Evolutionary conservation across 805 yeast species (phyloP).

Genomic region (Candida awuae): DNA sequence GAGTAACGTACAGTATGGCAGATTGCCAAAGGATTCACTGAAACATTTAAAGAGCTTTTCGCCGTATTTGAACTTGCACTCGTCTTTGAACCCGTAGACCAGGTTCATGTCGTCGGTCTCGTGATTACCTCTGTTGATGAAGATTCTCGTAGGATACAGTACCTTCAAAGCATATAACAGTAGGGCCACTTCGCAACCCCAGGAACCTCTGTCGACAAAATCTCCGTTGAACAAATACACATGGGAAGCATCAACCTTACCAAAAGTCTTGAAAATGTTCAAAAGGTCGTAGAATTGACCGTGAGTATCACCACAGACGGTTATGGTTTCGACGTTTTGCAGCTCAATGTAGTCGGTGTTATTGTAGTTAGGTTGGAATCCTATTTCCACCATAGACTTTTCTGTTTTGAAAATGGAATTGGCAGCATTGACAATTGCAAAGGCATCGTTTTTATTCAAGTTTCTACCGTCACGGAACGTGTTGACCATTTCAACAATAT

Average conservation of each 20-base stretch:
- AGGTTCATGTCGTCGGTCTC: constrained; percentile 96
- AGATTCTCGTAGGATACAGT: constrained; percentile 60
- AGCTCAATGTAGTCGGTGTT: constrained; percentile 30
- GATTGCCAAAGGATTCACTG: constrained; percentile 73
- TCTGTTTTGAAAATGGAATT: constrained; percentile 57
- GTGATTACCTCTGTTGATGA: constrained; percentile 89
- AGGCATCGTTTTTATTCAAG: constrained; percentile 75
- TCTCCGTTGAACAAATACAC: constrained; percentile 90
- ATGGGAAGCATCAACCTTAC: constrained; percentile 59
- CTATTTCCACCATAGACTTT: constrained; percentile 68
- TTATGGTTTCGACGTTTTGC: constrained; percentile 41
- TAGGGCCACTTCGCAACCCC: constrained; percentile 96
- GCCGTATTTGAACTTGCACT: constrained; percentile 83
- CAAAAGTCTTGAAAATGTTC: constrained; percentile 68
- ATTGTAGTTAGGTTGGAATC: constrained; percentile 27
- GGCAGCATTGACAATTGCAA: constrained; percentile 70
- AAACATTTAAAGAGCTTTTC: constrained; percentile 75
- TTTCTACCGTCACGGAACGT: constrained; percentile 66
- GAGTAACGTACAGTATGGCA: constrained; percentile 80
- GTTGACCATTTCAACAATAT: constrained; percentile 57
- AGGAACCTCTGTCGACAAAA: constrained; percentile 95
- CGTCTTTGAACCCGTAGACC: constrained; percentile 94
- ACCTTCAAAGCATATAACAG: constrained; percentile 70
- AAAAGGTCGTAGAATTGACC: constrained; percentile 92
- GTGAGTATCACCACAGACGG: constrained; percentile 96